These are phyloP conservation scores for Candida glucosophila DNA, from an alignment of 1,139 yeast genomes.

Conservation along the genomic window DNA sequence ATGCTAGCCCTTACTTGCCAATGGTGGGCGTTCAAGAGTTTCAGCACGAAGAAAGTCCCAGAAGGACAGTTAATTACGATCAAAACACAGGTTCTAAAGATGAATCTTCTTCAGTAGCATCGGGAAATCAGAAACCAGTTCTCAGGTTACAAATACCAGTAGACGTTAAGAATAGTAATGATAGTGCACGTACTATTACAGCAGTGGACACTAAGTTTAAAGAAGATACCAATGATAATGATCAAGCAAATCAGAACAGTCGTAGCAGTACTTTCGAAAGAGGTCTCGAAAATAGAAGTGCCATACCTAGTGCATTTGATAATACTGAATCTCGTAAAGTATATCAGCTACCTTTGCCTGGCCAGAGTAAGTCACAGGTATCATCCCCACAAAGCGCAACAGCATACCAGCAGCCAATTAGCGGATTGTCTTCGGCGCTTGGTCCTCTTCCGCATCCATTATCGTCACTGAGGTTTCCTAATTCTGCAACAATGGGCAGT, in stretches of 20 bases:
- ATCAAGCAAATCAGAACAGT: constrained; percentile 3
- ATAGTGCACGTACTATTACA: constrained; percentile 30
- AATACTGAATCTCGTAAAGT: constrained; percentile 33
- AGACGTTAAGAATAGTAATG: constrained; percentile 23
- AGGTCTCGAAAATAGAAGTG: constrained; percentile 9
- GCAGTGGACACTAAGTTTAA: constrained; percentile 21
- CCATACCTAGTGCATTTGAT: constrained; percentile 24
- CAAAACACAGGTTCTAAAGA: constrained; percentile 6
- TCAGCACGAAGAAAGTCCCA: constrained; percentile 9
- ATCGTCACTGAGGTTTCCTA: constrained; percentile 17
- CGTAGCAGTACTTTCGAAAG: constrained; percentile 2
- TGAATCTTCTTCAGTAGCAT: constrained; percentile 2
- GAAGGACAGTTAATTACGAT: too few relatives aligned
- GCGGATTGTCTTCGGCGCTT: constrained; percentile 16
- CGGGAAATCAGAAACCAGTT: constrained; percentile 30
- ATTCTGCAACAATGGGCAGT: constrained; percentile 22
- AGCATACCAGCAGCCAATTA: constrained; percentile 29
- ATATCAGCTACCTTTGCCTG: constrained; percentile 29
- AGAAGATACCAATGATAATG: constrained; percentile 3
- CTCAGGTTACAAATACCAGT: constrained; percentile 44
- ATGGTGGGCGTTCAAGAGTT: too few relatives aligned
- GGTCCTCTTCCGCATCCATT: constrained; percentile 22
- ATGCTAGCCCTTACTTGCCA: neutral
- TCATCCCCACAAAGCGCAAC: constrained; percentile 37
- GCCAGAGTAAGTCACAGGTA: constrained; percentile 32